Conservation (phyloP, 1,139 yeast genomes). For the Meyerozyma sp. region DNA sequence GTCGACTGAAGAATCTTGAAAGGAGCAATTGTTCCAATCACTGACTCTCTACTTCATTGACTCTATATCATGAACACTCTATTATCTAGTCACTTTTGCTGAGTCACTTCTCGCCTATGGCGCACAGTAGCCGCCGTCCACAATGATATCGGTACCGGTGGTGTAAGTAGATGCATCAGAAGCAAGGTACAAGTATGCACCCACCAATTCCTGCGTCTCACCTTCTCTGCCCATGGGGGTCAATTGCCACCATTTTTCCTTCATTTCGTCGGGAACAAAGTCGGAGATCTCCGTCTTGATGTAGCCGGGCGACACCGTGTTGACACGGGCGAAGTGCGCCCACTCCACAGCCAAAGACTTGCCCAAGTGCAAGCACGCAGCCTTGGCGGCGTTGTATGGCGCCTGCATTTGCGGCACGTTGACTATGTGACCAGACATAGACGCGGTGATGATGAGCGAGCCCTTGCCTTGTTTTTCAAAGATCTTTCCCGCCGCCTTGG, state of each 20-base stretch:
- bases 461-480: slow-evolving; percentile 68
- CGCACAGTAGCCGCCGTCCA: slow-evolving; percentile 77
- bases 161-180: slow-evolving; percentile 78
- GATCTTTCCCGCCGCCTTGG: slow-evolving; percentile 63
- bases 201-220: slow-evolving; percentile 73
- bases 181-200: slow-evolving; percentile 75
- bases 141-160: slow-evolving; percentile 77
- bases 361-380: slow-evolving; percentile 76
- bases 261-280: slow-evolving; percentile 44
- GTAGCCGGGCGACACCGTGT: slow-evolving; percentile 79
- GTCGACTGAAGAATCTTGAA: too few species aligned
- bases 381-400: slow-evolving; percentile 82
- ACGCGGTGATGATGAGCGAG: slow-evolving; percentile 70
- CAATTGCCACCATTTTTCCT: slow-evolving; percentile 55
- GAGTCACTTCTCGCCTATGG: slow-evolving; percentile 11
- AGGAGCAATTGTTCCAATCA: too few species aligned
- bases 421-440: slow-evolving; percentile 82
- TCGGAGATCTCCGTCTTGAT: slow-evolving; percentile 62
- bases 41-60: too few species aligned
- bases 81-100: too few species aligned
- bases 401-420: slow-evolving; percentile 83
- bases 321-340: slow-evolving; percentile 75
- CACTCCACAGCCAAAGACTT: slow-evolving; percentile 80
- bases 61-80: too few species aligned
- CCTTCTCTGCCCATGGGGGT: slow-evolving; percentile 81